Evolutionary conservation across 306 rosid species (phyloP).

Genomic region (Canavalia ensiformis): DNA sequence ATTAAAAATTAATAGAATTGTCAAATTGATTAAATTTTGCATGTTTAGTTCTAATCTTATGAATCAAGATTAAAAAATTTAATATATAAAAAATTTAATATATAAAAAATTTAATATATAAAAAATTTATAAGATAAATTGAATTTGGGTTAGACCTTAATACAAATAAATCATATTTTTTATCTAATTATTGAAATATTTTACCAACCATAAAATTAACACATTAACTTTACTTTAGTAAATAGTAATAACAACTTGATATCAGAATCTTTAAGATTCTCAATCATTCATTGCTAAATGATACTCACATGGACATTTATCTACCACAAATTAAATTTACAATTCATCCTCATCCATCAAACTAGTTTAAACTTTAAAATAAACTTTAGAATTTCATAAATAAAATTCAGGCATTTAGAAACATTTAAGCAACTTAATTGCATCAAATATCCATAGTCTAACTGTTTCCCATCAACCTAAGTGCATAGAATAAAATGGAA

Average conservation of each 20-base stretch:
- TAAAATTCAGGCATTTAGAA: constrained; percentile 4
- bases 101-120: too few relatives aligned
- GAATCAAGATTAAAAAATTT: too few relatives aligned
- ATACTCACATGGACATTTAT: background rate
- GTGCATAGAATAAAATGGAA: constrained; percentile 36
- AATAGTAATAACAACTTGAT: background rate
- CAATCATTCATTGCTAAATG: background rate
- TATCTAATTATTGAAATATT: too few relatives aligned
- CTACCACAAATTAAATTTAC: constrained; percentile 9
- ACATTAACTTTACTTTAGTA: too few relatives aligned
- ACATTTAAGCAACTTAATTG: constrained; percentile 20
- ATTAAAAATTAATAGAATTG: too few relatives aligned
- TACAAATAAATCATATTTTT: too few relatives aligned
- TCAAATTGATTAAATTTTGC: too few relatives aligned
- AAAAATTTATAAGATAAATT: too few relatives aligned
- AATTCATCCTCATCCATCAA: constrained; percentile 1
- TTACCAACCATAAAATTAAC: too few relatives aligned
- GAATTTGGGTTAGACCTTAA: too few relatives aligned
- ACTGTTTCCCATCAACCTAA: constrained; percentile 28
- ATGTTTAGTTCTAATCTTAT: too few relatives aligned
- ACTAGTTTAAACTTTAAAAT: background rate
- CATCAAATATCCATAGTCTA: constrained; percentile 3
- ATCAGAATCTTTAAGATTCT: constrained; percentile 2
- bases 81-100: too few relatives aligned
- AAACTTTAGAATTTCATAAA: constrained; percentile 24